A percentile compares a stretch with the other conserved stretches of the same genome.
These are phyloP conservation scores for Penicillium sp. DNA, from an alignment of 2,329 filamentous ascomycete species.

Conservation along the genomic window DNA sequence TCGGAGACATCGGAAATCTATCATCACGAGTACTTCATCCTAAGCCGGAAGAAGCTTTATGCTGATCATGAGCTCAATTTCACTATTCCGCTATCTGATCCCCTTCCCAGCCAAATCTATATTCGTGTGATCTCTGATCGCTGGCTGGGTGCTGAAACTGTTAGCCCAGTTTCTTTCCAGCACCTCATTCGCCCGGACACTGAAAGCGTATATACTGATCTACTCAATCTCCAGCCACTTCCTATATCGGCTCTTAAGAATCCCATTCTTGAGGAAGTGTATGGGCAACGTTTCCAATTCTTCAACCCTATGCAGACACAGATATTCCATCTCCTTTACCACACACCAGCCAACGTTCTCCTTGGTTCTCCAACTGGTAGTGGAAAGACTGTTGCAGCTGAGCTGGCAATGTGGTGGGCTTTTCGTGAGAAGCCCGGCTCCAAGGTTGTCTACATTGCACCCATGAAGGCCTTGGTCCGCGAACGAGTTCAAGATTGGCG, in stretches of 20 bases:
- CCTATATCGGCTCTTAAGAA: constrained; percentile 87
- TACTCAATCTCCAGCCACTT: constrained; percentile 86
- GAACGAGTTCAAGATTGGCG: constrained; percentile 97
- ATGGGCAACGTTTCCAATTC: constrained; percentile 83
- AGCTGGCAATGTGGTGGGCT: constrained; percentile 99
- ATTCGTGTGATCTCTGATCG: constrained; percentile 91
- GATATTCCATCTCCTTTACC: constrained; percentile 94
- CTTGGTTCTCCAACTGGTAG: constrained; percentile 94
- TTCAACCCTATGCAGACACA: constrained; percentile 99
- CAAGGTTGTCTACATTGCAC: constrained; percentile 98
- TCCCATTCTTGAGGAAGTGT: constrained; percentile 80
- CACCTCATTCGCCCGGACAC: constrained; percentile 97
- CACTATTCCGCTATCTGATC: constrained; percentile 91
- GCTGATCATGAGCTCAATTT: constrained; percentile 98
- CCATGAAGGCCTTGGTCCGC: constrained; percentile 97
- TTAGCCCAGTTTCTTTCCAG: constrained; percentile 93
- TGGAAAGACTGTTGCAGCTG: constrained; percentile 94
- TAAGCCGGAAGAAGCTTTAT: constrained; percentile 83
- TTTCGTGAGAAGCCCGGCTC: constrained; percentile 92
- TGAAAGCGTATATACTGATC: constrained; percentile 93
- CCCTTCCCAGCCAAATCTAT: constrained; percentile 92
- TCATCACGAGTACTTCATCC: constrained; percentile 94
- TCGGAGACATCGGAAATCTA: constrained; percentile 97
- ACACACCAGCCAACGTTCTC: constrained; percentile 87
- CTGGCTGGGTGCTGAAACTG: constrained; percentile 95